Percentiles rank a stretch among this genome's conserved stretches.
Conservation (phyloP, 1,284 basidiomycete genomes). For the Singerocomus inundabilis region DNA sequence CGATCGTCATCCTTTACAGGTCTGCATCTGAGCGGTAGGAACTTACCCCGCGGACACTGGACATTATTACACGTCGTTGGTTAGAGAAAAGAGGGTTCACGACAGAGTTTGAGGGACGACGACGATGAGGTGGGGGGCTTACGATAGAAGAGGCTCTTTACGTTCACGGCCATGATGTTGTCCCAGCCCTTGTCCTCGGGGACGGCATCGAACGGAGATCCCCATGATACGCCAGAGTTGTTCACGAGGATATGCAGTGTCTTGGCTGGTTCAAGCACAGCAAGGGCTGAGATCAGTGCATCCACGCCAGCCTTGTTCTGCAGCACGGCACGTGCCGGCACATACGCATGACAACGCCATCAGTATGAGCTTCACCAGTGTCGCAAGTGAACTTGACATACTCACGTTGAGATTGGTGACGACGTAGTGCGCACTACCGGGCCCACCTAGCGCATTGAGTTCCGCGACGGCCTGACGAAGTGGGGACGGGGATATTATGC, state of each 20-base stretch:
- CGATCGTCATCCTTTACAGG: background rate
- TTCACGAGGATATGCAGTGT: slow-evolving; percentile 80
- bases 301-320: slow-evolving; percentile 82
- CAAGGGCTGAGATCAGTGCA: slow-evolving; percentile 66
- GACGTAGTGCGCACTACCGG: slow-evolving; percentile 66
- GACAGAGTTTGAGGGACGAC: no score
- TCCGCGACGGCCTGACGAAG: slow-evolving; percentile 61
- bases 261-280: slow-evolving; percentile 52
- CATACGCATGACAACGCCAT: no score
- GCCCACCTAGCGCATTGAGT: slow-evolving; percentile 56
- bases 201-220: slow-evolving; percentile 69
- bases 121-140: slow-evolving; percentile 19
- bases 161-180: slow-evolving; percentile 73
- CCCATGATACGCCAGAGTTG: slow-evolving; percentile 82
- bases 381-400: no score
- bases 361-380: no score
- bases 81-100: no score
- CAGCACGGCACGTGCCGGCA: no score
- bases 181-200: slow-evolving; percentile 86
- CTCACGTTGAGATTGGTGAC: slow-evolving; percentile 68
- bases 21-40: background rate
- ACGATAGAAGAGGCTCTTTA: slow-evolving; percentile 82
- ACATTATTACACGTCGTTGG: no score
- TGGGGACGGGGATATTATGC: no score
- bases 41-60: slow-evolving; percentile 66